Percentiles rank a stretch among this genome's conserved stretches.
Conservation (phyloP, 257 asterid species). For the Cruciata laevipes region DNA sequence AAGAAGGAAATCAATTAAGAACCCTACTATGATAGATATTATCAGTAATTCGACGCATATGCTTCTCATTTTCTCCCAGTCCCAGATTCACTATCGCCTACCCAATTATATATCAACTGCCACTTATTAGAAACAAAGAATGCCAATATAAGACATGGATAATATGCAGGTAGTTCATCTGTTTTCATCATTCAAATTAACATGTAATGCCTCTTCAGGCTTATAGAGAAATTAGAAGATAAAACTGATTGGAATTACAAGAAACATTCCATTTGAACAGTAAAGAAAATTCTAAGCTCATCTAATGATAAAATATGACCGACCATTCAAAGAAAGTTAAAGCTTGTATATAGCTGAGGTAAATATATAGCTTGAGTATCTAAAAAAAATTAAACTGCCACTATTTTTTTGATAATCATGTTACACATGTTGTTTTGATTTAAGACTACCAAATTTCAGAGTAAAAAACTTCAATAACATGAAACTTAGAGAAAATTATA, state of each 20-base stretch:
- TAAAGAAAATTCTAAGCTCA: background rate
- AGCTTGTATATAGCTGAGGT: too few relatives aligned
- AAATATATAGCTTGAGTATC: too few relatives aligned
- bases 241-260: background rate
- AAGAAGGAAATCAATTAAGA: too few relatives aligned
- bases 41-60: background rate
- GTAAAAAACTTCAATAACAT: too few relatives aligned
- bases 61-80: background rate
- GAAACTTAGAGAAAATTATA: too few relatives aligned
- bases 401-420: too few relatives aligned
- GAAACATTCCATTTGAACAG: background rate
- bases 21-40: background rate
- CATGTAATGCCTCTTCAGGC: slow-evolving; percentile 4
- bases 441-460: too few relatives aligned
- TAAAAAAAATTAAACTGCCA: too few relatives aligned
- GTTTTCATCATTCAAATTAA: background rate
- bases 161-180: too few relatives aligned
- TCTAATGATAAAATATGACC: background rate
- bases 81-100: background rate
- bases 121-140: background rate
- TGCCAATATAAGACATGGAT: background rate
- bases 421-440: too few relatives aligned
- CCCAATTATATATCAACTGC: background rate
- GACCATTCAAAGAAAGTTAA: slow-evolving; percentile 1
- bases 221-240: background rate